phyloP scores from a whole-genome alignment of 306 rosid species.

The Biancaea sappan region DNA sequence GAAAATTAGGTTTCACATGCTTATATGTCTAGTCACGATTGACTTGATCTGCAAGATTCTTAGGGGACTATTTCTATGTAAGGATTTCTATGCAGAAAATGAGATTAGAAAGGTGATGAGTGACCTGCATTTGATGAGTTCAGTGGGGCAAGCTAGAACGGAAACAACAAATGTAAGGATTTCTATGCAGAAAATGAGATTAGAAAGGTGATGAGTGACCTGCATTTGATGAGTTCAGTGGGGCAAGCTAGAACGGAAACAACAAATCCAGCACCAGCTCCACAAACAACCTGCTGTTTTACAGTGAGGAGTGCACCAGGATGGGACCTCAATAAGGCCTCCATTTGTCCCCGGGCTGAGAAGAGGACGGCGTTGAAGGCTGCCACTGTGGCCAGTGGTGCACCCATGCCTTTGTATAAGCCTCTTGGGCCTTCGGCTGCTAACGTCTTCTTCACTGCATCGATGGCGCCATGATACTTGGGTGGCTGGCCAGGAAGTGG shows the following conservation, averaged over 20 bases:
- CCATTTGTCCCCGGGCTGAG: conserved; percentile 90
- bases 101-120: conserved; percentile 6
- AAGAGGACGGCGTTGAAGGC: conserved; percentile 95
- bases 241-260: conserved; percentile 95
- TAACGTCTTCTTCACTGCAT: conserved; percentile 90
- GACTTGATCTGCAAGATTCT: neutral
- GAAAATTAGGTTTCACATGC: neutral
- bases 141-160: conserved; percentile 92
- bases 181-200: too few relatives aligned
- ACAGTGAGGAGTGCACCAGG: conserved; percentile 76
- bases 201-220: conserved; percentile 70
- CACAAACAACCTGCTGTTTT: conserved; percentile 73
- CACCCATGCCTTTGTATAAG: conserved; percentile 99
- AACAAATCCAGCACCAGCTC: conserved; percentile 95
- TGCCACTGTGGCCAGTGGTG: conserved; percentile 96
- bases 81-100: neutral
- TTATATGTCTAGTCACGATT: neutral
- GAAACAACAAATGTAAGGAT: conserved; percentile 92
- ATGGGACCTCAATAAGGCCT: conserved; percentile 66
- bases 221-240: conserved; percentile 92
- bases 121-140: conserved; percentile 93
- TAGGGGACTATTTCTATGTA: neutral
- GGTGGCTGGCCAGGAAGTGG: conserved; percentile 84
- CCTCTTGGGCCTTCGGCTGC: conserved; percentile 93
- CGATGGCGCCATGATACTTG: conserved; percentile 83